phyloP scores from a whole-genome alignment of 495 filamentous ascomycete species.

The Aspergillus baeticus region DNA sequence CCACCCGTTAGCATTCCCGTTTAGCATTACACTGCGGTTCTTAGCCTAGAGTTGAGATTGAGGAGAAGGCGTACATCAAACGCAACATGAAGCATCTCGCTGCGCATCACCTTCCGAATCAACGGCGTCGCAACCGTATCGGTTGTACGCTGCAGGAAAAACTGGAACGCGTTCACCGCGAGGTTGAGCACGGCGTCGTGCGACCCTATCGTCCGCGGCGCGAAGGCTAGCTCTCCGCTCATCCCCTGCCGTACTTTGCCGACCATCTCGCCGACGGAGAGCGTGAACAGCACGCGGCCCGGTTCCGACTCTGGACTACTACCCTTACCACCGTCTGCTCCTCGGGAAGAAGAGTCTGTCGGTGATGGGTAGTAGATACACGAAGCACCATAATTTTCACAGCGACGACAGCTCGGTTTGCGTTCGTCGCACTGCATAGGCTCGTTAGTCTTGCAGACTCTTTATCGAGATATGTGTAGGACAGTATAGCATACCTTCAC shows the following conservation, averaged over 20 bases:
- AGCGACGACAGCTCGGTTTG: conserved; percentile 32
- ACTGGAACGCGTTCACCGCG: conserved; percentile 28
- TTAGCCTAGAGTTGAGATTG: too few species aligned
- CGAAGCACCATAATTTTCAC: conserved; percentile 25
- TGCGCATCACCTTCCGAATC: conserved; percentile 34
- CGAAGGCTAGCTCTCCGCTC: background rate
- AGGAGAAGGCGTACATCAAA: conserved; percentile 29
- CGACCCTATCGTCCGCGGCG: background rate
- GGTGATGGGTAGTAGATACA: conserved; percentile 24
- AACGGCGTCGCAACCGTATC: conserved; percentile 27
- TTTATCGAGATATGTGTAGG: background rate
- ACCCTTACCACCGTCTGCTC: background rate
- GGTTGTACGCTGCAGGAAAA: conserved; percentile 32
- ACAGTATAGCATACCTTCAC: conserved; percentile 30
- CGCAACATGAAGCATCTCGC: conserved; percentile 38
- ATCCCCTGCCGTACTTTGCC: conserved; percentile 15
- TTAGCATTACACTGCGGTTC: too few species aligned
- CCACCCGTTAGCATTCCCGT: background rate
- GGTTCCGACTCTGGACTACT: background rate
- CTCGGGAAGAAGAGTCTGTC: too few species aligned
- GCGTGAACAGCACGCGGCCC: conserved; percentile 11
- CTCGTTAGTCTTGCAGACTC: too few species aligned
- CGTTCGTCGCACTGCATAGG: conserved; percentile 44
- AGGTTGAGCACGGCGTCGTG: conserved; percentile 1
- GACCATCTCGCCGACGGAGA: conserved; percentile 20